These are phyloP conservation scores for Phytopythium montanum DNA, from an alignment of 352 stramenopile genomes.

Conservation along the genomic window DNA sequence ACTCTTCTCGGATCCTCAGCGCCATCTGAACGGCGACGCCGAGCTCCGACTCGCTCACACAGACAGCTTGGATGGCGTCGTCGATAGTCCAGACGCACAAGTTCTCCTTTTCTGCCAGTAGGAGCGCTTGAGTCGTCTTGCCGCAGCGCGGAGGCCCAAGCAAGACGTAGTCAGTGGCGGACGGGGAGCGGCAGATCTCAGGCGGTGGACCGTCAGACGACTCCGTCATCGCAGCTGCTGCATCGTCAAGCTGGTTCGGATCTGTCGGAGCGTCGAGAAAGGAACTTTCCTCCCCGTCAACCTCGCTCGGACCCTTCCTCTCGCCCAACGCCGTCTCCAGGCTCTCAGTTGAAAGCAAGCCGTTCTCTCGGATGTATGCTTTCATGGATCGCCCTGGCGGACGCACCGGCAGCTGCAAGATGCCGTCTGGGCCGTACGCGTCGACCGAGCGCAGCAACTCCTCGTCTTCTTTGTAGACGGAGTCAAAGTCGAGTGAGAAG, in stretches of 20 bases:
- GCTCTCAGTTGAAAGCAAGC: conserved; percentile 19
- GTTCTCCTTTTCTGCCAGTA: conserved; percentile 74
- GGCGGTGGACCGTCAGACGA: too few relatives aligned
- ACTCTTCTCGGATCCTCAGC: conserved; percentile 24
- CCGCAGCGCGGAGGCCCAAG: conserved; percentile 73
- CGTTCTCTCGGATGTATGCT: conserved; percentile 51
- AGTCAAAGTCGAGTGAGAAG: conserved; percentile 90
- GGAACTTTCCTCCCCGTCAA: background rate
- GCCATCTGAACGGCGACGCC: conserved; percentile 30
- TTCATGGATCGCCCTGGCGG: conserved; percentile 53
- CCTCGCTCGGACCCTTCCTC: background rate
- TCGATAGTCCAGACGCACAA: conserved; percentile 72
- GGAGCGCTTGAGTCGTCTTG: conserved; percentile 71
- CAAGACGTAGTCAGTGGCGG: conserved; percentile 75
- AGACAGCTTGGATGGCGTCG: conserved; percentile 48
- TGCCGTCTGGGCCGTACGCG: conserved; percentile 59
- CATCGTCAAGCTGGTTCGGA: background rate
- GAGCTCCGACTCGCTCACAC: conserved; percentile 29
- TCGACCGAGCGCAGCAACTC: conserved; percentile 54
- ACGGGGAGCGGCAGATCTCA: background rate
- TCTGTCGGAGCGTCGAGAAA: background rate
- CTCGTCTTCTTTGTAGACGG: conserved; percentile 83
- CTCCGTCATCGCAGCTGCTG: too few relatives aligned
- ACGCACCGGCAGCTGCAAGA: conserved; percentile 72
- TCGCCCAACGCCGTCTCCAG: background rate